Percentiles rank a stretch among this genome's conserved stretches.
Conservation (phyloP, 208 protist species). For the Trypanosomatidae sp. region DNA sequence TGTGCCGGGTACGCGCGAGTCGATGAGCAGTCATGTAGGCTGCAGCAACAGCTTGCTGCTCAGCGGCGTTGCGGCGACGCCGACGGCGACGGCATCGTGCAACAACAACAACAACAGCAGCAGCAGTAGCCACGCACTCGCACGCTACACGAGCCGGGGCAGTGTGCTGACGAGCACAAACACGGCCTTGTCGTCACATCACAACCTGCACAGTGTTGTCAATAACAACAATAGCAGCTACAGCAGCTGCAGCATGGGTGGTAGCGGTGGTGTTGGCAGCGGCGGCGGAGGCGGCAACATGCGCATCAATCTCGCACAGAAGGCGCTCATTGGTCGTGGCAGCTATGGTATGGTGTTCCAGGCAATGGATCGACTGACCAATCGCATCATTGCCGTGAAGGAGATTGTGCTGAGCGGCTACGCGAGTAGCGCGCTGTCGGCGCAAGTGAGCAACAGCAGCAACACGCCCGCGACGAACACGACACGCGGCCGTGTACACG, state of each 20-base stretch:
- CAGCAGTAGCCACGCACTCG: no score
- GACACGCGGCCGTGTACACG: no score
- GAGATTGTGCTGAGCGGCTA: slow-evolving; percentile 37
- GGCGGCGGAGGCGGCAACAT: slow-evolving; percentile 4
- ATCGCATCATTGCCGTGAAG: slow-evolving; percentile 83
- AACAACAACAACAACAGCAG: no score
- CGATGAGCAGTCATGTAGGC: no score
- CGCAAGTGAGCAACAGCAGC: background rate
- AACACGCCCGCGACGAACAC: no score
- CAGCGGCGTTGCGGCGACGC: no score
- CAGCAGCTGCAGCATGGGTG: background rate
- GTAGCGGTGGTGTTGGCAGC: slow-evolving; percentile 1
- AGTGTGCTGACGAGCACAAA: no score
- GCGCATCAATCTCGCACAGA: slow-evolving; percentile 5
- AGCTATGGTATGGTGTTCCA: slow-evolving; percentile 81
- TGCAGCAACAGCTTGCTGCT: no score
- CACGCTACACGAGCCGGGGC: no score
- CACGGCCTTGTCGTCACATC: no score
- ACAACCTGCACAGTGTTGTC: background rate
- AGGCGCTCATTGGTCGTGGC: slow-evolving; percentile 73
- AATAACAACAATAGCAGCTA: slow-evolving; percentile 1
- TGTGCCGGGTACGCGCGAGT: no score
- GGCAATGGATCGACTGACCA: slow-evolving; percentile 77
- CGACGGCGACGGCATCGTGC: no score
- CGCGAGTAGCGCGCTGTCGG: background rate